Evolutionary conservation across 2,329 filamentous ascomycete genomes (phyloP), one percentile per base, ranked within the genome.

Genomic region (Pseudonectria buxi): DNA sequence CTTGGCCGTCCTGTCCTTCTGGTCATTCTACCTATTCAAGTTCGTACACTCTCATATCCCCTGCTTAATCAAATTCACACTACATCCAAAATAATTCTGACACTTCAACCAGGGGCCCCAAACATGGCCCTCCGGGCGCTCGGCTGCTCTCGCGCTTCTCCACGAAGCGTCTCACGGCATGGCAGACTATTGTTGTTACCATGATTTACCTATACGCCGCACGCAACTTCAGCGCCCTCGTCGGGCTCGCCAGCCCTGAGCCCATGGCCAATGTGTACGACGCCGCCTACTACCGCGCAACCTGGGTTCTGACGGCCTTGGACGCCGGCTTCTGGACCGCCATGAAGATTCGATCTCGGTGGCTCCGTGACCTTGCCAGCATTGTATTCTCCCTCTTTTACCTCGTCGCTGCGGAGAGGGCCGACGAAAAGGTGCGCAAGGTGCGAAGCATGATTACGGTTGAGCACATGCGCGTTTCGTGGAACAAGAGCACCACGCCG

Each of bases 271-370:
- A 94, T 55, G 82, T 96, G 58, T 98, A 98, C 65, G 87, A 86
- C 36, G 74, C 86, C 33, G 81, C 85, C 18, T 98, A 94, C 65
- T 98, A 95, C 60, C 82, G 92, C 32, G 92, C 92, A 36, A 98
- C 92, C 56, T 98, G 92, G 92, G 78, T 96, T 12, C 81, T 92
- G 35, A 98, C 92, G 0, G 92, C 88, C 0, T 65, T 98, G 41
- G 92, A 98, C 53, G 92, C 92, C 6, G 92, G 92, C 2, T 98
- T 95, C 61, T 98, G 92, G 92, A 95, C 88, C 0, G 92, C 92
- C 24, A 98, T 98, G 92, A 83, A 80, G 52, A 89, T 98, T 45
- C 77, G 76, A 31, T 58, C 58, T 34, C 88, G 84, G 51, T 89
- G 85, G 78, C 49, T 95, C 28, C 74, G 88, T 26, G 89, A 96